Evolutionary conservation across 2,329 filamentous ascomycete genomes (phyloP).

Genomic region (Elsinoe fawcettii): DNA sequence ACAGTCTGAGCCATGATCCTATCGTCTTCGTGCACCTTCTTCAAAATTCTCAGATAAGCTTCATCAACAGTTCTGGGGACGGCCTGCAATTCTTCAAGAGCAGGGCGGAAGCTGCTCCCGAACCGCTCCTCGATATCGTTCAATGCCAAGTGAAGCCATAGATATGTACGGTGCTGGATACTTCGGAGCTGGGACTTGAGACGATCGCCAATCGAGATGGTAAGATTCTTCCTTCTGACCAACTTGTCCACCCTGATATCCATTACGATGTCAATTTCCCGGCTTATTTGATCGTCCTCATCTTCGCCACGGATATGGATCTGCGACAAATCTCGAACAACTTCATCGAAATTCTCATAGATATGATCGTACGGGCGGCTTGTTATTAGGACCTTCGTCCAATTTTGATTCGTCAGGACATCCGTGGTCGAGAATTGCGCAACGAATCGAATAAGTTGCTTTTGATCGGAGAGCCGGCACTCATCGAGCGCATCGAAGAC

Average conservation of each 20-base stretch:
- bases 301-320: slow-evolving; percentile 18
- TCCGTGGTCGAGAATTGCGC: slow-evolving; percentile 5
- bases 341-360: slow-evolving; percentile 1
- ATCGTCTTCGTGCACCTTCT: neutral
- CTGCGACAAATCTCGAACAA: neutral
- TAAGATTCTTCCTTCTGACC: neutral
- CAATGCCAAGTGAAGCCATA: slow-evolving; percentile 9
- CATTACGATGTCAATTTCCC: slow-evolving; percentile 9
- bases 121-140: neutral
- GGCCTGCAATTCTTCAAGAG: neutral
- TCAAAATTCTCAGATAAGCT: neutral
- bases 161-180: slow-evolving; percentile 9
- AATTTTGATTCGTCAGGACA: no score
- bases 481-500: no score
- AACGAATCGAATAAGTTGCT: slow-evolving; percentile 15
- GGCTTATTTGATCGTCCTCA: slow-evolving; percentile 16
- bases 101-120: no score
- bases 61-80: neutral
- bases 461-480: neutral
- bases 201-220: neutral
- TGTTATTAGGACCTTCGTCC: slow-evolving; percentile 19
- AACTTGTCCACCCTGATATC: neutral
- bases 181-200: no score
- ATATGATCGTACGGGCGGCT: slow-evolving; percentile 19
- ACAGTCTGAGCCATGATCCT: neutral